phyloP scores from a whole-genome alignment of 306 rosid species.

The Mucuna pruriens region DNA sequence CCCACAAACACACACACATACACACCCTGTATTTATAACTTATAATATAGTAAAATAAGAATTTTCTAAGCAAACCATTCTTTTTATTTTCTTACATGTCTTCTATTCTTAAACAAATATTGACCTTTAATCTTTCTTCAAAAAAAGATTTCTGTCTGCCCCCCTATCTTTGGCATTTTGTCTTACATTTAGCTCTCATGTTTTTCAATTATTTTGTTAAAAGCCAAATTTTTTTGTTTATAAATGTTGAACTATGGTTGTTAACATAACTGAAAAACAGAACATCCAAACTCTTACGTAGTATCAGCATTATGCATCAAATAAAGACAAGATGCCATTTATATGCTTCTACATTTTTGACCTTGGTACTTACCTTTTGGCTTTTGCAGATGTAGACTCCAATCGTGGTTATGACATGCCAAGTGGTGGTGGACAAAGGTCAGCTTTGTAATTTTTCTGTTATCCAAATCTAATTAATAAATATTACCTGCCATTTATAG shows the following conservation, averaged over 20 bases:
- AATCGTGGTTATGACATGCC: constrained; percentile 49
- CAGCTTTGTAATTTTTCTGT: constrained; percentile 20
- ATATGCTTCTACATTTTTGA: constrained; percentile 19
- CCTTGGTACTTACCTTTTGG: not conserved
- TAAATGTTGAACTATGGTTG: not conserved
- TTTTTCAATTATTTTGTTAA: not conserved
- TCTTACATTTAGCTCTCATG: not conserved
- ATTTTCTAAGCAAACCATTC: not conserved
- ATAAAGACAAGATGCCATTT: not conserved
- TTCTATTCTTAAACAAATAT: not conserved
- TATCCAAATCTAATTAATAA: not conserved
- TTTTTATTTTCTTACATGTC: not conserved
- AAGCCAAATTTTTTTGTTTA: not conserved
- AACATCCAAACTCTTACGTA: not conserved
- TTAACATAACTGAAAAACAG: not conserved
- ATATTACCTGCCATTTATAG: constrained; percentile 1
- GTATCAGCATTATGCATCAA: not conserved
- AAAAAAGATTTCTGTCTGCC: not conserved
- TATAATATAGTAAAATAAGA: not conserved
- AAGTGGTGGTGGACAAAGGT: constrained; percentile 52
- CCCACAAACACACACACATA: not conserved
- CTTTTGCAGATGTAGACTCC: constrained; percentile 48
- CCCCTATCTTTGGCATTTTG: not conserved
- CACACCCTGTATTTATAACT: not conserved
- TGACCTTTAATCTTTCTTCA: not conserved